Conservation (phyloP, 148 eudicot genomes). For the Amaranthus cruentus region DNA sequence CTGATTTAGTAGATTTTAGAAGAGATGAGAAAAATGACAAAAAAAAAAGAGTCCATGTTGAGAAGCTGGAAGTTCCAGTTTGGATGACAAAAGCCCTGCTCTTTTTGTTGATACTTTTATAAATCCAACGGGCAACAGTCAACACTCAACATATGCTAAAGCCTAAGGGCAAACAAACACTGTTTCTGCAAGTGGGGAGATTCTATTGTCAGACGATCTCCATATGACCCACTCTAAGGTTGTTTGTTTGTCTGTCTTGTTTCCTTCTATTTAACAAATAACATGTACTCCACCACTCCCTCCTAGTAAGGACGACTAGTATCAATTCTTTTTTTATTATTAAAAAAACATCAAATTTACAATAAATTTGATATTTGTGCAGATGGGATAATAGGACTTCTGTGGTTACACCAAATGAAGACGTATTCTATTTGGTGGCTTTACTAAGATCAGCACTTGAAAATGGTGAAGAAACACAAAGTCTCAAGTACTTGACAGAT, state of each 20-base stretch:
- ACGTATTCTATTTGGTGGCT: constrained; percentile 73
- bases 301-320: no score
- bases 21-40: not conserved
- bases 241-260: constrained; percentile 10
- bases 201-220: constrained; percentile 60
- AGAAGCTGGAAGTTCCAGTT: constrained; percentile 17
- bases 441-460: constrained; percentile 65
- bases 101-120: constrained; percentile 31
- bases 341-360: no score
- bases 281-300: no score
- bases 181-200: constrained; percentile 41
- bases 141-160: no score
- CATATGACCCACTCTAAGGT: constrained; percentile 40
- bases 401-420: constrained; percentile 69
- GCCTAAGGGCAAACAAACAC: constrained; percentile 32
- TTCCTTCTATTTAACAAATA: not conserved
- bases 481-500: constrained; percentile 44
- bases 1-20: not conserved
- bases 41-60: not conserved
- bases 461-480: constrained; percentile 53
- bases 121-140: constrained; percentile 28
- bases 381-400: constrained; percentile 81
- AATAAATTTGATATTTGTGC: not conserved
- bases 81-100: constrained; percentile 16
- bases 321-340: no score